Evolutionary conservation across 768 basidiomycete genomes (phyloP).

Genomic region (Dacryopinax spathularia): DNA sequence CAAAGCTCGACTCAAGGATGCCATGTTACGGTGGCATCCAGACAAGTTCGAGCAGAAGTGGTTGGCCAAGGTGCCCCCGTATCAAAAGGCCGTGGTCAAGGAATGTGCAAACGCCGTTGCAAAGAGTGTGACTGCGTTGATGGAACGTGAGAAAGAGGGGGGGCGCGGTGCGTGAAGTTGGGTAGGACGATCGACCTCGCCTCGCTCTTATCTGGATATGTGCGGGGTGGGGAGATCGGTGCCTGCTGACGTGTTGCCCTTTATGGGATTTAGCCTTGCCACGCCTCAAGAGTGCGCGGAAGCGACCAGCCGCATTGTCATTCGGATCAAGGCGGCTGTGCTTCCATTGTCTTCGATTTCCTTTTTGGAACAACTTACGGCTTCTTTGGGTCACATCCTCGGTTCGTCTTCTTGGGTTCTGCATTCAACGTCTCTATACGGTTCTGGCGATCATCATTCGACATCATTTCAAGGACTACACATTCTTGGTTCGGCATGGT

Average conservation of each 20-base stretch:
- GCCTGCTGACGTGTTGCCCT: not conserved
- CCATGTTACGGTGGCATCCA: slow-evolving; percentile 7
- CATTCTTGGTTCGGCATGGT: not conserved
- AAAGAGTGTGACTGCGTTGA: slow-evolving; percentile 1
- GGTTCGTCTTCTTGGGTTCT: not conserved
- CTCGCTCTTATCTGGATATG: not conserved
- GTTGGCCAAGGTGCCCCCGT: not conserved
- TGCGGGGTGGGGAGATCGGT: not conserved
- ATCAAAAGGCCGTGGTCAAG: slow-evolving; percentile 1
- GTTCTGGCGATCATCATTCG: not conserved
- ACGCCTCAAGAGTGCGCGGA: not conserved
- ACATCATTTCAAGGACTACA: not conserved
- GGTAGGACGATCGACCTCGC: not conserved
- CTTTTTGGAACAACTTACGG: not conserved
- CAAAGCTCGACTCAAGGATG: slow-evolving; percentile 6
- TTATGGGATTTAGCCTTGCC: not conserved
- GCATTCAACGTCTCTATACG: not conserved
- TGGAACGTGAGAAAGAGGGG: not conserved
- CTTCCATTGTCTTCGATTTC: not conserved
- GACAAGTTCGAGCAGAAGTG: slow-evolving; percentile 10
- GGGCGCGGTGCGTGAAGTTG: not conserved
- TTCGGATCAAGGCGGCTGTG: not conserved
- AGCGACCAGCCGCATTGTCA: not conserved
- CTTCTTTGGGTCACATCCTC: not conserved
- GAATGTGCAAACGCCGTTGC: slow-evolving; percentile 6